Base-by-base conservation (phyloP, 495 filamentous ascomycete species). In the Podospora tetraspora region DNA sequence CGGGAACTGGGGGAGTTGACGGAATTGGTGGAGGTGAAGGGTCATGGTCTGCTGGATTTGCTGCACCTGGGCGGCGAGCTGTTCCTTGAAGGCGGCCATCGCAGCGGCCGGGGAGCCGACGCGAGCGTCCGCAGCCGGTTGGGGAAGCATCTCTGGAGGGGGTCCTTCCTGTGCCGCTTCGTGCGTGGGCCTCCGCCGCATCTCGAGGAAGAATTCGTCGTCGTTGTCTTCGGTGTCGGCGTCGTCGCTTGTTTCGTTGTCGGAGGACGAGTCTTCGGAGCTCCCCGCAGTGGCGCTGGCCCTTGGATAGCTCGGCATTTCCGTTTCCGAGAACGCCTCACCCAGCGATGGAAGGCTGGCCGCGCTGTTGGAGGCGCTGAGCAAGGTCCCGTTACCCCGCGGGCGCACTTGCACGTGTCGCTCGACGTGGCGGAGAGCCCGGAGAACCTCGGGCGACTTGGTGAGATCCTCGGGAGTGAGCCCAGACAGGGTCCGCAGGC, bases 61-160 rank as follows among this genome's bases (percentile, higher is more conserved):
- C 63, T 94, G 90, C 71, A 95, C 86, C 72, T 95, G 93, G 3
- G 86, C 84, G 57, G 88, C 85, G 21, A 96, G 79, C 63, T 92
- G 89, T 63, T 94, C 90, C 67, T 89, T 86, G 84, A 92, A 89
- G 25, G 90, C 91, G 30, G 87, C 81, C 77, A 92, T 85, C 27
- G 89, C 84, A 30, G 89, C 86, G 2, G 86, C 82, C 23, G 89
- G 85, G 13, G 86, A 82, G 59, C 85, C 83, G 5, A 81, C 76
- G 10, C 78, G 71, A n/a, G 68, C 70, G 64, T 78, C 68, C 69
- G 76, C 43, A 66, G 71, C 73, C 21, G 71, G 67, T 25, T 73
- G 72, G 57, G 67, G 75, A 58, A 64, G 79, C 61, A 52, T 75
- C 66, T 58, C 75, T 66, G 69, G 76, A 24, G 69, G 70, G 8